Evolutionary conservation across 495 filamentous ascomycete genomes (phyloP), one percentile per base, ranked within the genome.

Genomic region (Lindgomyces ingoldianus): DNA sequence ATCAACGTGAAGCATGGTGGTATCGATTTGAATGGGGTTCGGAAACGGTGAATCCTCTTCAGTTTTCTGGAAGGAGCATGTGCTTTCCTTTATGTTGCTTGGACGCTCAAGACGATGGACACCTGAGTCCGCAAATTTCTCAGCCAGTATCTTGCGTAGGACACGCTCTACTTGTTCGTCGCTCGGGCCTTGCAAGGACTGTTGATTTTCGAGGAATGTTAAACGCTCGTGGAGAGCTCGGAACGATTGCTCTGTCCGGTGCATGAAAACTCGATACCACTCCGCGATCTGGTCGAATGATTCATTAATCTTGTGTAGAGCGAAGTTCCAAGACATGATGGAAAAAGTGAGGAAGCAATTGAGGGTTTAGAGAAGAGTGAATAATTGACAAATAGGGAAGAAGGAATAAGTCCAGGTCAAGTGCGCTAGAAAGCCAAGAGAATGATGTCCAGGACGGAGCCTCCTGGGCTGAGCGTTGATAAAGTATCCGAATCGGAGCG

Each of bases 191-290:
- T 56, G 62, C 45, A 27, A 50, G 12, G 62, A 44, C n/a, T 65
- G 44, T 25, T 56, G 63, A 12, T 55, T 25, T 36, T 66, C 63
- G 29, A 66, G 63, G 36, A 47, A 60, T 8, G 26, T 22, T 14
- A 66, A 18, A 26, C 63, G 63, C 22, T 66, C 16, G 42, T 66
- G 63, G 10, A 66, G 29, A 29, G 46, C 47, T 55, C 42, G 47
- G 42, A 66, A 66, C 11, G 63, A 46, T 18, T 53, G 46, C 39
- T 66, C 63, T 16, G 56, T 55, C n/a, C 57, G 22, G 6, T 53
- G 24, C 63, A 66, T 66, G 48, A 66, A 66, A 2, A 55, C 56
- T 25, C 25, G 48, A 50, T 65, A 65, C 62, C 62, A 65, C 1
- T 19, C 6, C 10, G 33, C 54, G 1, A 65, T 27, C 29, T 53